These are phyloP conservation scores for Trichomonascus vanleenenianus DNA, from an alignment of 805 yeast genomes.

Conservation along the genomic window DNA sequence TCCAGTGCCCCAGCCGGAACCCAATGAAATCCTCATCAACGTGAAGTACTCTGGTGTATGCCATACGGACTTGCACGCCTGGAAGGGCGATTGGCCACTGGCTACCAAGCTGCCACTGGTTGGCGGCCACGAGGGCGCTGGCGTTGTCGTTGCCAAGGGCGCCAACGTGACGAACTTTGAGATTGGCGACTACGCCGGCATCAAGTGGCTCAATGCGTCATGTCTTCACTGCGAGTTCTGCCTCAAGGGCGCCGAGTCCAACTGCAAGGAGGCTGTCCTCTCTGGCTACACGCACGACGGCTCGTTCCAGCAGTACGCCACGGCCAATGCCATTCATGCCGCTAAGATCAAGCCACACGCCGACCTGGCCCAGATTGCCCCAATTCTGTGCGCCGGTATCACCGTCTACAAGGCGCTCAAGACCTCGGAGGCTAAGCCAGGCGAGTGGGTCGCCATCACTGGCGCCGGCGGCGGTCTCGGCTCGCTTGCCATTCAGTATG, in stretches of 20 bases:
- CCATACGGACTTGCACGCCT: conserved; percentile 90
- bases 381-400: conserved; percentile 55
- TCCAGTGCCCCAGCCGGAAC: conserved; percentile 72
- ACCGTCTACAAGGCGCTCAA: conserved; percentile 56
- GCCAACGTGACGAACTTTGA: conserved; percentile 59
- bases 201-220: conserved; percentile 77
- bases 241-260: conserved; percentile 56
- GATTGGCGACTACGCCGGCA: conserved; percentile 75
- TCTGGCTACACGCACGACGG: conserved; percentile 90
- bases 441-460: conserved; percentile 52
- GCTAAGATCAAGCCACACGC: conserved; percentile 68
- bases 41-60: conserved; percentile 87
- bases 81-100: conserved; percentile 92
- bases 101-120: conserved; percentile 66
- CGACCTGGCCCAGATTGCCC: conserved; percentile 48
- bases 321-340: conserved; percentile 83
- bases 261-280: conserved; percentile 60
- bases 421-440: conserved; percentile 41
- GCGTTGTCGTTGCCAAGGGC: conserved; percentile 74
- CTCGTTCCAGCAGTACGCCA: conserved; percentile 83
- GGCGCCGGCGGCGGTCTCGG: conserved; percentile 64
- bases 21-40: conserved; percentile 71
- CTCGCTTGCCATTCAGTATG: conserved; percentile 50
- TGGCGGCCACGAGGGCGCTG: conserved; percentile 90
- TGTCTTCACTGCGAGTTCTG: conserved; percentile 75